Evolutionary conservation across 805 yeast genomes (phyloP), one percentile per base, ranked within the genome.

Genomic region (Barnettozyma pratensis): DNA sequence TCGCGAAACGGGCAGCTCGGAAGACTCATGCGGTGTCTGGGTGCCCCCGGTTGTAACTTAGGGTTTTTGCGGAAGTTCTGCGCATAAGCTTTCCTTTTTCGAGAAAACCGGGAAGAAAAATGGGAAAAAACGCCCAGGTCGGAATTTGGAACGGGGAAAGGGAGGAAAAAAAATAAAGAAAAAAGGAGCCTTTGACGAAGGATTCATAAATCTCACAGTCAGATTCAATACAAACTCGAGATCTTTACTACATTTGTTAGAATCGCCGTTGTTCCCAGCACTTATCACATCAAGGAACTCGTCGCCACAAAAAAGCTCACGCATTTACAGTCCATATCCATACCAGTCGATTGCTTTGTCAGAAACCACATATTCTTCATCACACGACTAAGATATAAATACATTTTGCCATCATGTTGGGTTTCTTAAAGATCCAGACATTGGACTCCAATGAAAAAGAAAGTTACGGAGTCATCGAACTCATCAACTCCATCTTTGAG

Each of bases 401-500:
- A 12, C 19, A 36, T 12, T 12, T 35, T 28, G 6, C 27, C 29
- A 45, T n/a, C 26, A 49, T 49, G 52, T 29, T 49, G 47, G 52
- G 46, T 11, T 46, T 49, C 27, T 29, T 46, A 25, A 49, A 49
- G 35, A 40, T 49, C 47, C 47, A 49, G 12, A 34, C 30, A 8
- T 32, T 45, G 42, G 43, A 45, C 38, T 12, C 25, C 19, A 34
- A n/a, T n/a, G 29, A 43, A 12, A 42, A 40, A 6, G 35, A 41
- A 12, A 34, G 39, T n/a, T 39, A 26, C 5, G 30, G 44, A 6
- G 31, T 49, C 25, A 35, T 46, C 9, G 45, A 40, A 9, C 35
- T 49, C 12, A 40, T 49, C 34, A 40, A 30, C 28, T 44, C 49
- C 10, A 42, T 49, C 3, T 37, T 42, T 40, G 9, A 39, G 34